Base-by-base conservation (phyloP, 306 rosid genomes). In the Cicer pinnatifidum region DNA sequence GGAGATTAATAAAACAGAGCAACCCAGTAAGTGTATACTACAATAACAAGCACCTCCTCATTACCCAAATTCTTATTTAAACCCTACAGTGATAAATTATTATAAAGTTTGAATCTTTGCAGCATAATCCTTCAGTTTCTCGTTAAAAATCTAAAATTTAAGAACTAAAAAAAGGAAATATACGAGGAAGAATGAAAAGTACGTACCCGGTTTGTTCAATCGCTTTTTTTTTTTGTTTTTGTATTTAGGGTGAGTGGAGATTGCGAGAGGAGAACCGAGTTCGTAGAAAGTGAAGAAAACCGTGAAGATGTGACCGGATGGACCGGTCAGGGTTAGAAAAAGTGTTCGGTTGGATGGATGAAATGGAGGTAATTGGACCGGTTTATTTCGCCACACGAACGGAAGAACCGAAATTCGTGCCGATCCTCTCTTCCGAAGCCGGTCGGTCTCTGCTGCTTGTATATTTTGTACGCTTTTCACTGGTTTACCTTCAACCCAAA, bases 261-360 rank as follows among this genome's bases (percentile, higher is more conserved):
- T 11, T 69, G 11, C 23, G 44, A 48, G 64, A 66, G 57, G 73
- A 83, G 75, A 89, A 85, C 93, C 97, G 93, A 86, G 87, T 59
- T 50, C 9, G 45, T 15, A 71, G 78, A 48, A 64, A 79, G 61
- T 39, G 61, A 67, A 50, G 67, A 80, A 80, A 86, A 89, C 82
- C 86, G 88, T 33, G 82, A 9, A 19, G 12, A 70, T 8, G 47
- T 48, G 45, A 89, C 92, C 77, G 86, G 81, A 83, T 44, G 86
- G 78, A 85, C 92, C 96, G 91, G 91, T 87, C 79, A 84, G 87
- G 90, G 93, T 65, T 59, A 56, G 38, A 20, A 38, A 20, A 9
- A 20, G 51, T 40, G 57, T 45, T 81, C 85, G 90, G 82, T 81
- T 86, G 64, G 17, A 71, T 47, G 72, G 33, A 45, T 78, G 67